Conservation (phyloP, 148 eudicot species). For the Silene latifolia region DNA sequence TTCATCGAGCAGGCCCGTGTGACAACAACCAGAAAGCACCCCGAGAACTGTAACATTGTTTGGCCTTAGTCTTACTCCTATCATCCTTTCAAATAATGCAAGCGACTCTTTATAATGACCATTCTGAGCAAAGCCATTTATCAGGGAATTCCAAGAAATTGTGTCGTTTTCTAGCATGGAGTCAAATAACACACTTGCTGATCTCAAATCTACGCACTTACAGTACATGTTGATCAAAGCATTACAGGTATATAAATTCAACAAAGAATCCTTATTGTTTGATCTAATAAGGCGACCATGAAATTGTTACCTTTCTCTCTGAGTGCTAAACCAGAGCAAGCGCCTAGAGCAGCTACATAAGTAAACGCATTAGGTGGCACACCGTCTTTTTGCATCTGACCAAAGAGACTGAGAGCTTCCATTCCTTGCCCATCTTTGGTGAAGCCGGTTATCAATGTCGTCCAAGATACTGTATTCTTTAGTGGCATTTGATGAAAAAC, state of each 20-base stretch:
- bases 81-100: constrained; percentile 46
- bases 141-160: constrained; percentile 67
- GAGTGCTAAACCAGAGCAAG: constrained; percentile 65
- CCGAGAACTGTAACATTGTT: constrained; percentile 62
- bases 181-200: constrained; percentile 45
- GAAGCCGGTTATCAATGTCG: constrained; percentile 61
- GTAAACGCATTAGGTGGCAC: constrained; percentile 47
- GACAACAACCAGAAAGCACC: constrained; percentile 62
- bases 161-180: constrained; percentile 44
- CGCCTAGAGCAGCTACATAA: constrained; percentile 56
- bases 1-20: constrained; percentile 51
- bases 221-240: constrained; percentile 71
- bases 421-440: constrained; percentile 45
- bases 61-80: constrained; percentile 37
- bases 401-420: constrained; percentile 47
- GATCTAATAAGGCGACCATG: constrained; percentile 47
- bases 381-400: constrained; percentile 48
- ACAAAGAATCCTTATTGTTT: constrained; percentile 13
- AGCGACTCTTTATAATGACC: constrained; percentile 51
- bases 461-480: constrained; percentile 63
- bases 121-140: constrained; percentile 70
- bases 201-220: constrained; percentile 66
- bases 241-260: constrained; percentile 47
- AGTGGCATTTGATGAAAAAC: constrained; percentile 52
- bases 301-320: constrained; percentile 55